These are phyloP conservation scores for Singerocomus inundabilis DNA, from an alignment of 1,284 basidiomycete species.

Conservation along the genomic window DNA sequence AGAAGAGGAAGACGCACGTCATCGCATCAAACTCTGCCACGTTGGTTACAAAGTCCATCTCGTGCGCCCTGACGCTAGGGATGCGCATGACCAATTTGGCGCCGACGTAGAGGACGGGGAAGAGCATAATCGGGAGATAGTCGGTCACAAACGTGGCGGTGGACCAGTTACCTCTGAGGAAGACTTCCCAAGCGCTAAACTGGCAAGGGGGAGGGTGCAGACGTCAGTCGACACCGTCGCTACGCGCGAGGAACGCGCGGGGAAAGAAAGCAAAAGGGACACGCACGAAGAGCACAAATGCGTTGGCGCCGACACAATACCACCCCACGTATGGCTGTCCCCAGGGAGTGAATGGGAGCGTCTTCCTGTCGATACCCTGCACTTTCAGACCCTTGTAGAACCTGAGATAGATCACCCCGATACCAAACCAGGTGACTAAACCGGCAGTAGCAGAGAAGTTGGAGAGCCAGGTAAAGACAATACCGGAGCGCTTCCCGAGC, in stretches of 20 bases:
- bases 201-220: slow-evolving; percentile 10
- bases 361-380: slow-evolving; percentile 52
- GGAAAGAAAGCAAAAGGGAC: too few species aligned
- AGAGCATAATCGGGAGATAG: slow-evolving; percentile 62
- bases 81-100: slow-evolving; percentile 43
- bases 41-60: slow-evolving; percentile 61
- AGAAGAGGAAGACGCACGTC: slow-evolving; percentile 31
- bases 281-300: slow-evolving; percentile 41
- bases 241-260: not conserved
- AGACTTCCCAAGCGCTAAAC: slow-evolving; percentile 46
- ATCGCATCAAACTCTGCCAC: slow-evolving; percentile 52
- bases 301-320: slow-evolving; percentile 37
- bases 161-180: slow-evolving; percentile 40
- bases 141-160: slow-evolving; percentile 42
- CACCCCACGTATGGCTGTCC: slow-evolving; percentile 51
- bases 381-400: slow-evolving; percentile 57
- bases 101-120: slow-evolving; percentile 54
- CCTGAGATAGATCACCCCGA: slow-evolving; percentile 58
- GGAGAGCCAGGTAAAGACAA: slow-evolving; percentile 56
- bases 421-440: slow-evolving; percentile 63
- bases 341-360: slow-evolving; percentile 48
- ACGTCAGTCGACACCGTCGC: too few species aligned
- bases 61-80: slow-evolving; percentile 35
- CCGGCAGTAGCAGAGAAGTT: slow-evolving; percentile 46
- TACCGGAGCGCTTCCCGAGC: slow-evolving; percentile 48